A percentile compares a stretch with the other conserved stretches of the same genome.
phyloP scores from a whole-genome alignment of 2,329 filamentous ascomycete genomes.

The Penicillium aurantiogriseum region DNA sequence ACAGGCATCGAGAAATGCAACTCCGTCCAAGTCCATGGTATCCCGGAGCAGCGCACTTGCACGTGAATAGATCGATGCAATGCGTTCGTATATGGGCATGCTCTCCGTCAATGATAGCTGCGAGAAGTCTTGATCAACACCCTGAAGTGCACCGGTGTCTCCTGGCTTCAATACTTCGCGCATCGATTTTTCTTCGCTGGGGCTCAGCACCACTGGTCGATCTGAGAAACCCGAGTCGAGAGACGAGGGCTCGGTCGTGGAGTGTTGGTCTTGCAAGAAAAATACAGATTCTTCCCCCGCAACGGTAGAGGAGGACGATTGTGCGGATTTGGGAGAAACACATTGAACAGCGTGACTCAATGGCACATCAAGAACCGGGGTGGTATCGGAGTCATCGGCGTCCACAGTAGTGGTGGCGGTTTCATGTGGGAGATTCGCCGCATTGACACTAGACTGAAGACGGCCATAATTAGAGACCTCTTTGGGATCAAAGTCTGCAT shows the following conservation, averaged over 20 bases:
- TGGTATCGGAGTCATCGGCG: background rate
- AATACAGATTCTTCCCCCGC: background rate
- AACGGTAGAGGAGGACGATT: background rate
- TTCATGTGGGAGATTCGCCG: background rate
- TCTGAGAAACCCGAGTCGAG: slow-evolving; percentile 1
- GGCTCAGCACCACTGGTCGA: background rate
- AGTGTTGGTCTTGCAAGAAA: background rate
- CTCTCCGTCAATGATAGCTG: background rate
- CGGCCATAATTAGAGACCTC: slow-evolving; percentile 11
- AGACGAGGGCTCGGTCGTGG: background rate
- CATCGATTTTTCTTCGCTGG: background rate
- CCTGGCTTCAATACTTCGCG: background rate
- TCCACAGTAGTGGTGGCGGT: background rate
- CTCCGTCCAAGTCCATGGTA: slow-evolving; percentile 42
- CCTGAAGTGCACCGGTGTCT: too few species aligned
- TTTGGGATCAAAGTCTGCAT: slow-evolving; percentile 18
- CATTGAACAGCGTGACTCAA: background rate
- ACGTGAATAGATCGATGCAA: slow-evolving; percentile 38
- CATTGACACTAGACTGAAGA: background rate
- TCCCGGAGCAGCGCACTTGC: slow-evolving; percentile 45
- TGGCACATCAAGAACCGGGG: background rate
- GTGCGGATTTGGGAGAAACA: background rate
- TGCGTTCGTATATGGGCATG: slow-evolving; percentile 8
- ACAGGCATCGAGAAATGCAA: slow-evolving; percentile 27
- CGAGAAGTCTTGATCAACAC: background rate